Evolutionary conservation across 331 rosid species (phyloP).

Genomic region (Erythrophleum ivorense): DNA sequence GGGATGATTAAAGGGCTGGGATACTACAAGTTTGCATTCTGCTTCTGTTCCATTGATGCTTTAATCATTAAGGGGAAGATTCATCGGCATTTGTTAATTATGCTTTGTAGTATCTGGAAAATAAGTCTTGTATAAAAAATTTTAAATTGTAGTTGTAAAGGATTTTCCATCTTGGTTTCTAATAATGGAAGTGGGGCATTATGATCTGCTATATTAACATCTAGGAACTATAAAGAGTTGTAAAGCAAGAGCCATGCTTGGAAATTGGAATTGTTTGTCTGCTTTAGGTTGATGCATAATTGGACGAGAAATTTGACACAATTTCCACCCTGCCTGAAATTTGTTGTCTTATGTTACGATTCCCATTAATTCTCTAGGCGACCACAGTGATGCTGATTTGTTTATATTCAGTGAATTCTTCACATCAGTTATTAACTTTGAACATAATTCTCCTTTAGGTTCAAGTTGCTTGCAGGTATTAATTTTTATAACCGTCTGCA

Average conservation of each 20-base stretch:
- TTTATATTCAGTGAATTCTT: conserved; percentile 15
- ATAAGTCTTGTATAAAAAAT: background rate
- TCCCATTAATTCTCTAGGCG: background rate
- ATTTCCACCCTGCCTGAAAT: conserved; percentile 5
- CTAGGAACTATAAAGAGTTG: background rate
- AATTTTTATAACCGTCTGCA: background rate
- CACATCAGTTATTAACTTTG: conserved; percentile 21
- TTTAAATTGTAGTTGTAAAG: background rate
- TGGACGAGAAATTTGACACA: conserved; percentile 27
- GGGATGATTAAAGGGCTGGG: background rate
- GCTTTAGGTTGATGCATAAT: conserved; percentile 19
- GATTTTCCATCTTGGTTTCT: conserved; percentile 14
- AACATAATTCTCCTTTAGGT: background rate
- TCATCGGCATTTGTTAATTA: background rate
- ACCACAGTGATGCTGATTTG: conserved; percentile 9
- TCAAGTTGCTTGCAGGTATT: conserved; percentile 10
- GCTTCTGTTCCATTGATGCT: conserved; percentile 7
- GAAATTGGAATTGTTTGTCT: conserved; percentile 20
- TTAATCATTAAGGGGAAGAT: background rate
- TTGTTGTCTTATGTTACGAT: background rate
- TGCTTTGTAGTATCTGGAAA: conserved; percentile 1
- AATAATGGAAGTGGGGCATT: background rate
- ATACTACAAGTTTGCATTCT: background rate
- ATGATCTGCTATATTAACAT: background rate
- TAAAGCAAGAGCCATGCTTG: background rate